Conservation (phyloP, 2,329 filamentous ascomycete genomes). For the Exophiala phaeomuriformis region DNA sequence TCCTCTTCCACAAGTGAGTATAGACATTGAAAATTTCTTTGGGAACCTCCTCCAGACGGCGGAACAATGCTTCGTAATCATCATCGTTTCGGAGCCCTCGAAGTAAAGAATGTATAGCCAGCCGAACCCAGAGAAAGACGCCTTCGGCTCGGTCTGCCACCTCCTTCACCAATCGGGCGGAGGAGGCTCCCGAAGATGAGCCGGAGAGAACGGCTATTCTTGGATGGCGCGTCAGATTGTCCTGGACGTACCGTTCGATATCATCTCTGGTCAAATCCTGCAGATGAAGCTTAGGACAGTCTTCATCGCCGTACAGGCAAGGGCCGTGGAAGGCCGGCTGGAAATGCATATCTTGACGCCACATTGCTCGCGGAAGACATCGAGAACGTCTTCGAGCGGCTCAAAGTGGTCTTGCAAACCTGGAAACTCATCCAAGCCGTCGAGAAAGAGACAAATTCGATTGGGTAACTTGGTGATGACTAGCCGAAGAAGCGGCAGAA, state of each 20-base stretch:
- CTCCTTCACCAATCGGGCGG: neutral
- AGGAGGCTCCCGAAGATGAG: neutral
- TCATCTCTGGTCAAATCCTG: neutral
- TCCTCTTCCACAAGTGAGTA: constrained; percentile 4
- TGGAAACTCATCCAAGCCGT: constrained; percentile 6
- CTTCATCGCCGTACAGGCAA: neutral
- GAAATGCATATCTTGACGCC: constrained; percentile 1
- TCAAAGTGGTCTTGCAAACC: neutral
- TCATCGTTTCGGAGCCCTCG: constrained; percentile 2
- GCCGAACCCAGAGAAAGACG: constrained; percentile 4
- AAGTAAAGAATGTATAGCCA: neutral
- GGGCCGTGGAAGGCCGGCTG: neutral
- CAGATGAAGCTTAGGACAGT: neutral
- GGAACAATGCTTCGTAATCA: neutral
- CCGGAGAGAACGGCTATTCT: neutral
- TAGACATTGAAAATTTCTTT: neutral
- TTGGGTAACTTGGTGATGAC: neutral
- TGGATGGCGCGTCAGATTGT: neutral
- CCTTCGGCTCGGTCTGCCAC: neutral
- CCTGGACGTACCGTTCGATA: neutral
- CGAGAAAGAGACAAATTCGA: neutral
- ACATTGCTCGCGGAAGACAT: neutral
- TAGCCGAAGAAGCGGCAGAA: neutral
- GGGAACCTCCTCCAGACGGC: neutral
- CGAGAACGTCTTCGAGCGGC: neutral